phyloP scores from a whole-genome alignment of 2,329 filamentous ascomycete species.

The Penicillium hordei region DNA sequence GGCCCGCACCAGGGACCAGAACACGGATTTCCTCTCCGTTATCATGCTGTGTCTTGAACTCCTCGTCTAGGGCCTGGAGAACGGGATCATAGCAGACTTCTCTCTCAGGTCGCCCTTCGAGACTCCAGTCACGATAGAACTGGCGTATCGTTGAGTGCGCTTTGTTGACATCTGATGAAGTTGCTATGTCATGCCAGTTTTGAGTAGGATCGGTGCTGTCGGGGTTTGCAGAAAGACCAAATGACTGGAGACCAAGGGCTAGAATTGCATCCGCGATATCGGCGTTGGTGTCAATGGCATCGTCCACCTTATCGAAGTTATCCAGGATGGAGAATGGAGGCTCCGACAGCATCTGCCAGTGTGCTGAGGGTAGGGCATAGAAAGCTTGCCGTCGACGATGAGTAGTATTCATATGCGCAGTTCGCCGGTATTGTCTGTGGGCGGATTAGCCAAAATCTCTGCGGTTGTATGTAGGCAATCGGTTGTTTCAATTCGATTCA shows the following conservation, averaged over 20 bases:
- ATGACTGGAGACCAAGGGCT: conserved; percentile 65
- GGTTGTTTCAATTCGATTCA: not conserved
- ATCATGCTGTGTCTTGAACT: conserved; percentile 39
- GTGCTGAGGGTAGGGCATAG: conserved; percentile 79
- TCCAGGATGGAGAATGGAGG: conserved; percentile 82
- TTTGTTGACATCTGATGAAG: conserved; percentile 77
- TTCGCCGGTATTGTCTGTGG: conserved; percentile 75
- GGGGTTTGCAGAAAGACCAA: conserved; percentile 53
- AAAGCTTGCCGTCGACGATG: conserved; percentile 89
- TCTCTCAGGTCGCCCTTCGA: conserved; percentile 71
- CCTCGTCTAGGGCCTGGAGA: conserved; percentile 60
- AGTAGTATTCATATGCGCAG: conserved; percentile 85
- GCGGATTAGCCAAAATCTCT: not conserved
- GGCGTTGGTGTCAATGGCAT: conserved; percentile 85
- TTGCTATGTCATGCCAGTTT: conserved; percentile 70
- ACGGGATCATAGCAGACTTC: conserved; percentile 76
- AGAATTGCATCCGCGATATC: conserved; percentile 78
- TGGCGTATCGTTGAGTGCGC: conserved; percentile 89
- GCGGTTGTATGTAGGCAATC: not conserved
- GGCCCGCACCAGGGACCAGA: conserved; percentile 83
- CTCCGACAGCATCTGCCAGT: conserved; percentile 78
- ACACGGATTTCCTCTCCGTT: conserved; percentile 58
- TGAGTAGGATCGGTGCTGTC: conserved; percentile 45
- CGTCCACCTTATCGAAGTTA: conserved; percentile 74
- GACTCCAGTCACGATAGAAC: conserved; percentile 93